A percentile compares a stretch with the other conserved stretches of the same genome.
phyloP scores from a whole-genome alignment of 2,329 filamentous ascomycete species.

The Ophiostoma himal-ulmi region DNA sequence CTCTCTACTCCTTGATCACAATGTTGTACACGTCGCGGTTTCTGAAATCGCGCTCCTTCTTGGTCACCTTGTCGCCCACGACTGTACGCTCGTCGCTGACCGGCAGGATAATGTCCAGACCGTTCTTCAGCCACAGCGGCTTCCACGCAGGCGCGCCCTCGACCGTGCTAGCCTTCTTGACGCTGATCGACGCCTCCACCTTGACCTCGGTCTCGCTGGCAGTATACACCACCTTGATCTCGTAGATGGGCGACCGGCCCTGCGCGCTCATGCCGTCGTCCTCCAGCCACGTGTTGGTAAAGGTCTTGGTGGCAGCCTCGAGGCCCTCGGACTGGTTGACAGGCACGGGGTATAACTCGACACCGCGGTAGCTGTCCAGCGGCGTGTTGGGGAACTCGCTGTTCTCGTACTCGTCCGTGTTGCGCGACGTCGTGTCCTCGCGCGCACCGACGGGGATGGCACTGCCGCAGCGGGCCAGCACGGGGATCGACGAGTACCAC shows the following conservation, averaged over 20 bases:
- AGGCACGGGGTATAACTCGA: conserved; percentile 34
- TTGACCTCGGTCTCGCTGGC: conserved; percentile 23
- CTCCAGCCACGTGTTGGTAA: conserved; percentile 31
- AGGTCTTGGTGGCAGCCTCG: conserved; percentile 21
- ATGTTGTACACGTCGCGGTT: conserved; percentile 25
- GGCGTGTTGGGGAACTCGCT: conserved; percentile 29
- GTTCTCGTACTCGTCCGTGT: conserved; percentile 28
- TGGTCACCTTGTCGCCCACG: background rate
- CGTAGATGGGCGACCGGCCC: conserved; percentile 29
- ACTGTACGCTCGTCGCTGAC: conserved; percentile 33
- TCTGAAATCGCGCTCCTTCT: conserved; percentile 19
- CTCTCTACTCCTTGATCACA: conserved; percentile 7
- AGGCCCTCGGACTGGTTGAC: conserved; percentile 4
- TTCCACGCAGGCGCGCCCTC: conserved; percentile 24
- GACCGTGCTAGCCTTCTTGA: background rate
- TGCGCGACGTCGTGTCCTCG: conserved; percentile 23
- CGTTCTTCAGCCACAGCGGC: conserved; percentile 31
- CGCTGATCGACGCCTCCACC: conserved; percentile 6
- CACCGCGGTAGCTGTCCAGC: conserved; percentile 33
- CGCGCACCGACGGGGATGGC: conserved; percentile 34
- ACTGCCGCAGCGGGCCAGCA: conserved; percentile 32
- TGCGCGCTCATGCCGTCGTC: conserved; percentile 32
- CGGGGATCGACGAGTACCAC: conserved; percentile 33
- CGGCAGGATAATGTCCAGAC: conserved; percentile 30
- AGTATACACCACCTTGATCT: conserved; percentile 27